Evolutionary conservation across 768 basidiomycete genomes (phyloP), one percentile per base, ranked within the genome.

Genomic region (Kwoniella sp.): DNA sequence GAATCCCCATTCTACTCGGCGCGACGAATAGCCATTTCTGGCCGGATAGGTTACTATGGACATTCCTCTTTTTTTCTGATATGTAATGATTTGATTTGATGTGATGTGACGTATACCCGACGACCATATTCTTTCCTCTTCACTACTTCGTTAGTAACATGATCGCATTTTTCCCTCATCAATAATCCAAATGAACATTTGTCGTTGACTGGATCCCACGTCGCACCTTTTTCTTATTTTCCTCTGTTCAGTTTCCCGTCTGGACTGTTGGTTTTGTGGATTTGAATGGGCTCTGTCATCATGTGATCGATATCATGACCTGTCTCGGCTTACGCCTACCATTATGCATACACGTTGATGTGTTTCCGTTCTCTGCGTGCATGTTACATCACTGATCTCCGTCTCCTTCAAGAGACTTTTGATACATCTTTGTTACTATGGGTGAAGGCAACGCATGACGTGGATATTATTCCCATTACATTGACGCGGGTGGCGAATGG

Each of bases 321-420:
- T 45, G 17, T 45, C 41, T 20, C 17, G 41, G 13, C 13, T 5
- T 34, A 20, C 4, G 8, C 47, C 50, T 51, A 26, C n/a, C 22
- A 5, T 56, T 17, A 63, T 63, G 62, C 62, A 63, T 63, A 63
- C 62, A 63, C 62, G 62, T 56, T 45, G 41, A 45, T 4, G 41
- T 45, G 41, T 45, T 17, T 11, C 8, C 15, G 8, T 9, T n/a
- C n/a, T n/a, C n/a, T n/a, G n/a, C n/a, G n/a, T n/a, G n/a, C n/a
- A n/a, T n/a, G n/a, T n/a, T n/a, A n/a, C n/a, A n/a, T n/a, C n/a
- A n/a, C n/a, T n/a, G n/a, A n/a, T n/a, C n/a, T n/a, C n/a, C n/a
- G n/a, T n/a, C n/a, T n/a, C n/a, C n/a, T n/a, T n/a, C n/a, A n/a
- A n/a, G n/a, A n/a, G n/a, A n/a, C n/a, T n/a, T n/a, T n/a, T n/a